Conservation (phyloP, 495 filamentous ascomycete genomes). For the Rhypophila decipiens region DNA sequence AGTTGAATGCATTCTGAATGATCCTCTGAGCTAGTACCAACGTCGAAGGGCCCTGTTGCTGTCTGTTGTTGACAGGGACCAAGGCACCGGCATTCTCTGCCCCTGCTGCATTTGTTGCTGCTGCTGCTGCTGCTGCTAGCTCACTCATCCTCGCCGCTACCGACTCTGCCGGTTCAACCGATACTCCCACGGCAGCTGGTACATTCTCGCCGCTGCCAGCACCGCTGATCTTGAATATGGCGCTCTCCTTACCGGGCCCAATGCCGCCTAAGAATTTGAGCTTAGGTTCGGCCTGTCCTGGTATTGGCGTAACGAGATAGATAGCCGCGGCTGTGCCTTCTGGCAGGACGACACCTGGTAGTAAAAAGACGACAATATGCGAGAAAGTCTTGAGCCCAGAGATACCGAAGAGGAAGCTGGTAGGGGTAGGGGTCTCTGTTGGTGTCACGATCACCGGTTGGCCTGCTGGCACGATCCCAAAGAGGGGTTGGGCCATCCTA, state of each 20-base stretch:
- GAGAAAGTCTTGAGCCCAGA: conserved; percentile 47
- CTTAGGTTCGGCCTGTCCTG: conserved; percentile 28
- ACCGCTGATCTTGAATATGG: conserved; percentile 69
- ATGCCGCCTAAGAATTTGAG: conserved; percentile 85
- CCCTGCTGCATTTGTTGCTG: not conserved
- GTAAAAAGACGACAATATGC: conserved; percentile 83
- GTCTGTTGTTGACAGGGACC: not conserved
- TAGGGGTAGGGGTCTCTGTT: conserved; percentile 29
- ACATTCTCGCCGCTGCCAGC: conserved; percentile 4
- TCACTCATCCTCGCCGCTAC: conserved; percentile 63
- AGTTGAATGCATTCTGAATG: conserved; percentile 96
- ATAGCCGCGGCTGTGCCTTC: conserved; percentile 76
- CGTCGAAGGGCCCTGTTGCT: conserved; percentile 45
- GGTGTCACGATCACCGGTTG: conserved; percentile 39
- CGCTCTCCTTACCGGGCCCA: conserved; percentile 79
- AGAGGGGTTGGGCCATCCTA: conserved; percentile 28
- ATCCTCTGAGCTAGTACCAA: conserved; percentile 83
- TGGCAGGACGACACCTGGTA: conserved; percentile 71
- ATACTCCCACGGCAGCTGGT: conserved; percentile 68
- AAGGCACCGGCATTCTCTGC: not conserved
- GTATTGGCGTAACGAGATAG: conserved; percentile 56
- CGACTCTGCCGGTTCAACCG: conserved; percentile 65
- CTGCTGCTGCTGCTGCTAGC: conserved; percentile 30
- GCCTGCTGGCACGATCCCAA: conserved; percentile 47
- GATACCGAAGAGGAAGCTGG: conserved; percentile 41